Evolutionary conservation across 257 asterid genomes (phyloP).

Genomic region (Anisodus acutangulus): DNA sequence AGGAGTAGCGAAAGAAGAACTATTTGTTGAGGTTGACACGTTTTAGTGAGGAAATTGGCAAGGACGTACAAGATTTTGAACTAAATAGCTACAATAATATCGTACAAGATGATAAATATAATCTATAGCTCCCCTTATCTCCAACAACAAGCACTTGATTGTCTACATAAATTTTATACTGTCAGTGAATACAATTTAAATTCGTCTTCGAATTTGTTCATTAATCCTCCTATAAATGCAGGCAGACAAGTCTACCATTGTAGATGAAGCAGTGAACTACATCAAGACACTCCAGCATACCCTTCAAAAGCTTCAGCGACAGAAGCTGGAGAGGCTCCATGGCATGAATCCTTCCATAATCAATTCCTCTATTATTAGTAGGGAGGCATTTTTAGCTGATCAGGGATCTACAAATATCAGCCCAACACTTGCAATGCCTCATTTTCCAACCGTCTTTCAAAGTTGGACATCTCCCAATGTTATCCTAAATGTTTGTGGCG

Average conservation of each 20-base stretch:
- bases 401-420: slow-evolving; percentile 41
- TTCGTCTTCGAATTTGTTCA: not conserved
- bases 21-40: no score
- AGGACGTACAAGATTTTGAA: no score
- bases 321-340: slow-evolving; percentile 49
- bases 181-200: no score
- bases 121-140: no score
- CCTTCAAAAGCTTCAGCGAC: slow-evolving; percentile 48
- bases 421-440: slow-evolving; percentile 33
- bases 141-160: no score
- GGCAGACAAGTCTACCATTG: slow-evolving; percentile 81
- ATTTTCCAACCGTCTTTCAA: slow-evolving; percentile 36
- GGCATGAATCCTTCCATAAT: slow-evolving; percentile 35
- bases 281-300: slow-evolving; percentile 52
- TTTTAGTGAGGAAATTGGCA: no score
- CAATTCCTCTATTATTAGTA: slow-evolving; percentile 22
- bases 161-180: no score
- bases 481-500: slow-evolving; percentile 51
- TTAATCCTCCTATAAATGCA: slow-evolving; percentile 27
- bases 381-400: slow-evolving; percentile 62
- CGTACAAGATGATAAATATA: no score
- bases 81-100: no score
- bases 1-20: no score
- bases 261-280: slow-evolving; percentile 70
- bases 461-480: slow-evolving; percentile 68